These are phyloP conservation scores for Boletus insuetus DNA, from an alignment of 768 basidiomycete genomes.

Conservation along the genomic window DNA sequence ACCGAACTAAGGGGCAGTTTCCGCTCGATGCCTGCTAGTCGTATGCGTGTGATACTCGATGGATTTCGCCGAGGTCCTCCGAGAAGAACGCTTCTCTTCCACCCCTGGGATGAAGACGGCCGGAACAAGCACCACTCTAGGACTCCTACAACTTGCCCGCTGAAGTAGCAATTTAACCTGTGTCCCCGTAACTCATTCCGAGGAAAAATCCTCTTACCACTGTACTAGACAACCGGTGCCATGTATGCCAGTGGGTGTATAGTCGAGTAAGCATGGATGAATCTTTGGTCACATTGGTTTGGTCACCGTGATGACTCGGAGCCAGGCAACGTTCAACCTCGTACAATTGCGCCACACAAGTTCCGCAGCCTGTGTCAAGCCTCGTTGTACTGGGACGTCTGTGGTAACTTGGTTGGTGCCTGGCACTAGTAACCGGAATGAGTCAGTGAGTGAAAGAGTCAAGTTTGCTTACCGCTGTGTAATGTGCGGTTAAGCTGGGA, in stretches of 20 bases:
- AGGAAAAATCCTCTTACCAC: neutral
- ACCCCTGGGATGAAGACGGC: slow-evolving; percentile 4
- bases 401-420: neutral
- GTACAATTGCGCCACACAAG: neutral
- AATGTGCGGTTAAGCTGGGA: neutral
- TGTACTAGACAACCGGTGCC: neutral
- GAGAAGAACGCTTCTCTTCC: slow-evolving; percentile 2
- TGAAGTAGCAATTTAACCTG: neutral
- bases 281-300: neutral
- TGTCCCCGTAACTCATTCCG: neutral
- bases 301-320: neutral
- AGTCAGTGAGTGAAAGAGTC: neutral
- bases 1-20: neutral
- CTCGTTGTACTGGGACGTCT: neutral
- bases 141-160: neutral
- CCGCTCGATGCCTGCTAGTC: slow-evolving; percentile 2
- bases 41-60: neutral
- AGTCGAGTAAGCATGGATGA: neutral
- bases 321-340: too few relatives aligned
- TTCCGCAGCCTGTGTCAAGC: neutral
- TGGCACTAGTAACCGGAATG: neutral
- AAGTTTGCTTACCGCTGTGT: neutral
- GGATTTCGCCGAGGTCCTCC: slow-evolving; percentile 10
- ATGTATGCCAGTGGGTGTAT: neutral
- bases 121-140: slow-evolving; percentile 15